These are phyloP conservation scores for Kodamaea kakaduensis DNA, from an alignment of 805 yeast species.

Conservation along the genomic window DNA sequence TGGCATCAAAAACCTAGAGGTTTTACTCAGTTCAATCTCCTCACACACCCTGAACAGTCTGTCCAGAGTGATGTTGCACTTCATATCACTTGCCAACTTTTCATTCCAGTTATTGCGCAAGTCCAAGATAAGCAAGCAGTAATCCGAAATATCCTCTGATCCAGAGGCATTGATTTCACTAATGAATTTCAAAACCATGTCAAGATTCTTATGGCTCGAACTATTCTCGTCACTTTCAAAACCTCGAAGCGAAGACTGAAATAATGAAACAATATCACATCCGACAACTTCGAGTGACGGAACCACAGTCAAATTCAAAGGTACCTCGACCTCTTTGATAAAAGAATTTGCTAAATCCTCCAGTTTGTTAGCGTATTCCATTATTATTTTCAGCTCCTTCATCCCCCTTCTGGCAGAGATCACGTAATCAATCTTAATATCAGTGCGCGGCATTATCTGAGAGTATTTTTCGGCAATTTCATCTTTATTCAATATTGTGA, in stretches of 20 bases:
- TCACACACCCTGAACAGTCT: conserved; percentile 27
- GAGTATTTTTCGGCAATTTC: conserved; percentile 34
- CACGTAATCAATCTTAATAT: conserved; percentile 50
- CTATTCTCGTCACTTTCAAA: conserved; percentile 9
- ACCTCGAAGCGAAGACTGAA: conserved; percentile 22
- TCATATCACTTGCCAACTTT: conserved; percentile 30
- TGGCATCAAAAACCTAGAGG: conserved; percentile 65
- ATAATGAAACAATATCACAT: conserved; percentile 67
- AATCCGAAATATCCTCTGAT: conserved; percentile 42
- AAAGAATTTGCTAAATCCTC: conserved; percentile 20
- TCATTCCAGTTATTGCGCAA: conserved; percentile 79
- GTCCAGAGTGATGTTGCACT: conserved; percentile 25
- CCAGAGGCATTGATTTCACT: conserved; percentile 17
- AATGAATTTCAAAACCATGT: conserved; percentile 28
- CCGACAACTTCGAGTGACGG: conserved; percentile 72
- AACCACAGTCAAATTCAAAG: conserved; percentile 65
- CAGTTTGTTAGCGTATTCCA: conserved; percentile 54
- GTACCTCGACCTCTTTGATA: conserved; percentile 59
- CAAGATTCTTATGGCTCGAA: conserved; percentile 16
- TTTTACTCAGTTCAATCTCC: conserved; percentile 25
- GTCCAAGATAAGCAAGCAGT: conserved; percentile 66
- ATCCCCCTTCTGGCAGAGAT: conserved; percentile 72
- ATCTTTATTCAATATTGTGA: conserved; percentile 47
- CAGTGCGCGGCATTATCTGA: conserved; percentile 35
- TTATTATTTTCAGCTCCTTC: conserved; percentile 55